Percentiles rank a stretch among this genome's conserved stretches.
phyloP scores from a whole-genome alignment of 2,329 filamentous ascomycete species.

The Xylariaceae sp. region DNA sequence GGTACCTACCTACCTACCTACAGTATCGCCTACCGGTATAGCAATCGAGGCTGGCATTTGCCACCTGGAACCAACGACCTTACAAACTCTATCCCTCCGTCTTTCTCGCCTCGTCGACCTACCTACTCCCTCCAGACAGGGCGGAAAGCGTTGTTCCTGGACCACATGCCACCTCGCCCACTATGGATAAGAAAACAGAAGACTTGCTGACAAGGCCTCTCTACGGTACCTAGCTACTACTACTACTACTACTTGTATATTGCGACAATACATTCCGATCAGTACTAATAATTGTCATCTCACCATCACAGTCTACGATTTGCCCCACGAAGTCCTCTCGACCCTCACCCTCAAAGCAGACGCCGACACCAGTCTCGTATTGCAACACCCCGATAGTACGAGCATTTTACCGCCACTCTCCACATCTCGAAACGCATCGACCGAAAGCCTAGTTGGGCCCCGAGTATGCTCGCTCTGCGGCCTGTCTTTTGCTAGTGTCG shows the following conservation, averaged over 20 bases:
- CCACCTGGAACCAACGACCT: too few species aligned
- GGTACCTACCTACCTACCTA: too few species aligned
- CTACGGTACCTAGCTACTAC: slow-evolving; percentile 39
- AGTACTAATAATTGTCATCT: slow-evolving; percentile 18
- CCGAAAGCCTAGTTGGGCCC: slow-evolving; percentile 51
- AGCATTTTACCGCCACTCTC: slow-evolving; percentile 24
- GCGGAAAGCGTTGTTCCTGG: neutral
- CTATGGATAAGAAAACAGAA: slow-evolving; percentile 41
- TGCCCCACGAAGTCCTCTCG: slow-evolving; percentile 68
- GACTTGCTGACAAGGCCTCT: slow-evolving; percentile 49
- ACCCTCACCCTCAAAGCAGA: slow-evolving; percentile 59
- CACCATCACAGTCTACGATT: slow-evolving; percentile 65
- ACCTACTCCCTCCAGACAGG: neutral
- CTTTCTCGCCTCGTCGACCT: too few species aligned
- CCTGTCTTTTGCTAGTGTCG: slow-evolving; percentile 64
- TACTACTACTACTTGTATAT: neutral
- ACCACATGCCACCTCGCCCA: slow-evolving; percentile 5
- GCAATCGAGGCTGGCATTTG: too few species aligned
- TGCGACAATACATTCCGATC: neutral
- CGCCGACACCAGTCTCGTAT: slow-evolving; percentile 23
- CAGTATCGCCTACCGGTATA: too few species aligned
- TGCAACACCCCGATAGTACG: slow-evolving; percentile 26
- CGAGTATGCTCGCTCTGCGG: slow-evolving; percentile 80
- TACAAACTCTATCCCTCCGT: too few species aligned
- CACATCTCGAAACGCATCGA: slow-evolving; percentile 22